Base-by-base conservation (phyloP, 306 rosid species). In the Vigna reflexopilosa region DNA sequence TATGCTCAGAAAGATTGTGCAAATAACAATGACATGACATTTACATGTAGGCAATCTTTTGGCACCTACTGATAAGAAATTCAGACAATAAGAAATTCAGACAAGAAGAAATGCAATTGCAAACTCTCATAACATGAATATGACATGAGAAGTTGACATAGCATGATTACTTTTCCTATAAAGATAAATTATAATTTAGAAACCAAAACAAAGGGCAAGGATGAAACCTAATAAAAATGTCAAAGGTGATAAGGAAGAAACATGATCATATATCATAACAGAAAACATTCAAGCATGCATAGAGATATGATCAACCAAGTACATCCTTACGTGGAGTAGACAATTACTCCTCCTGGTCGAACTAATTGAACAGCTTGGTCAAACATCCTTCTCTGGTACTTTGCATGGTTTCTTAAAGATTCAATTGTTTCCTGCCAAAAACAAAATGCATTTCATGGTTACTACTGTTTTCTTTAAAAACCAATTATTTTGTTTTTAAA, bases 311-410 rank as follows among this genome's bases (percentile, higher is more conserved):
- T 40, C 36, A 75, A 74, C 26, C 85, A 79, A 73, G 78, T 32
- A 45, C 54, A 79, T 64, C 82, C 98, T 88, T 56, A 95, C 98
- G 98, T 95, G 82, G 98, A 95, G 83, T 95, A 95, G 57, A 95
- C 96, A 15, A 95, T 77, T 34, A 92, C 91, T 59, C 98, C 98
- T 49, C 98, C 98, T 0, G 96, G 88, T 17, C 93, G 88, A 78
- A 85, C 97, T 79, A 95, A 79, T 77, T 91, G 97, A 81, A 89
- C 96, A 75, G 98, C 98, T 83, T 95, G 98, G 79, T 95, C 97
- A 74, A 95, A 86, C 98, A 92, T 89, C 86, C 69, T 89, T 73
- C 90, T 95, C 83, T 95, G 98, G 78, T 95, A 92, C 74, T 80
- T 95, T 4, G 85, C 93, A 69, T 95, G 98, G 59, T 56, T 75